phyloP scores from a whole-genome alignment of 176 grass and related monocot species.

The Chloris gayana region DNA sequence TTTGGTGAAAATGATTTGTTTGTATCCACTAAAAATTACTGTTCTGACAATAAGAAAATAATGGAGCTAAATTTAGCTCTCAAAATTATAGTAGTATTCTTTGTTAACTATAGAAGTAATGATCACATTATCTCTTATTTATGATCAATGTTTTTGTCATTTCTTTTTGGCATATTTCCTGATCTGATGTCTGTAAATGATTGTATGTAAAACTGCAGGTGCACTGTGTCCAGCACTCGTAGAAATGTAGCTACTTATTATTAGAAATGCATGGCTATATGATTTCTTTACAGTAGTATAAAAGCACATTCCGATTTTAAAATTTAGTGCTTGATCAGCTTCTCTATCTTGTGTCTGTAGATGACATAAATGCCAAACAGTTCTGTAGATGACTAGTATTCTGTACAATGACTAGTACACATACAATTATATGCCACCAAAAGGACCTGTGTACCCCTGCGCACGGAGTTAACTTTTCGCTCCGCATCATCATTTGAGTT shows the following conservation, averaged over 20 bases:
- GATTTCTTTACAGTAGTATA: slow-evolving; percentile 9
- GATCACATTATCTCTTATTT: too few species aligned
- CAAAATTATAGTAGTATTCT: too few species aligned
- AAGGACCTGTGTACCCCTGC: slow-evolving; percentile 23
- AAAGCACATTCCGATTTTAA: slow-evolving; percentile 6
- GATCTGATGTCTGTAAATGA: too few species aligned
- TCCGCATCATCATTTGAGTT: background rate
- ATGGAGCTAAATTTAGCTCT: too few species aligned
- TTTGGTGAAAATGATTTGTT: too few species aligned
- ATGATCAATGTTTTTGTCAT: too few species aligned
- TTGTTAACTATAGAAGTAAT: background rate
- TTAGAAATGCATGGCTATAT: background rate
- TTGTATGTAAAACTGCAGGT: background rate
- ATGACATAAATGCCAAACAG: slow-evolving; percentile 2
- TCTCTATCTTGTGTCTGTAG: slow-evolving; percentile 15
- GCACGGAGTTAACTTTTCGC: background rate
- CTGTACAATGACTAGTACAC: slow-evolving; percentile 22
- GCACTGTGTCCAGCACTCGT: background rate
- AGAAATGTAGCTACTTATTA: background rate
- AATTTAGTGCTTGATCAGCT: background rate
- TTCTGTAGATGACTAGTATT: slow-evolving; percentile 32
- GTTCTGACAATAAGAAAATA: too few species aligned
- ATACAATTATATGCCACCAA: slow-evolving; percentile 47
- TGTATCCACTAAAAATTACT: too few species aligned
- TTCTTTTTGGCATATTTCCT: too few species aligned